Base-by-base conservation (phyloP, 805 yeast genomes). In the Ogataea angusta region DNA sequence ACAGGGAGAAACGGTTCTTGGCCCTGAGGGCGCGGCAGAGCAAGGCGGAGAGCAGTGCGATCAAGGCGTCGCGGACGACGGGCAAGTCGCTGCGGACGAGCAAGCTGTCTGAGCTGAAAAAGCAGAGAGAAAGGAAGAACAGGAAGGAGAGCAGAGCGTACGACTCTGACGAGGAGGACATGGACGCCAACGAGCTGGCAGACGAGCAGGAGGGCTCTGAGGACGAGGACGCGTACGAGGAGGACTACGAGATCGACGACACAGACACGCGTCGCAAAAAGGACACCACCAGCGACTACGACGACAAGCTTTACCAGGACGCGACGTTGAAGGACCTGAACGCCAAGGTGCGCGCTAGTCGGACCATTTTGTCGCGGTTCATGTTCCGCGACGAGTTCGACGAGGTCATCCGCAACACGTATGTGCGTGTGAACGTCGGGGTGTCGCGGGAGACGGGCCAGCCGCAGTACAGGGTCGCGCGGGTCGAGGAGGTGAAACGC, bases 391-490 rank as follows among this genome's bases (percentile, higher is more conserved):
- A 93, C 10, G 89, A 80, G 24, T 90, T 95, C 60, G 79, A 75
- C 33, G 79, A 76, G 14, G 73, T 75, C 1, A 75, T 87, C 12
- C 69, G 75, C 14, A 95, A 87, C 15, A 80, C 95, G 36, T 87
- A 72, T 59, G 95, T 90, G 25, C 76, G 90, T 50, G 80, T 93
- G 40, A 89, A 87, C 59, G 76, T 93, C 41, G 96, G 96, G 8
- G 56, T 68, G 30, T 83, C 82, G 53, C 73, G 72, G 41, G 72
- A 78, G 32, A 75, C 80, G 10, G 78, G 82, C 22, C 68, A 70
- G 54, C 75, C 82, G 9, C 75, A 77, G 38, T 91, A 93, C 64
- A 75, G 97, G 53, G 75, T 91, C 77, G 95, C 91, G 35, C 82
- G 78, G 57, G 79, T 93, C 31, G 84, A 81, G 50, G 82, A 76